Conservation (phyloP, 164 flowering plant species). For the Dillenia suffruticosa region DNA sequence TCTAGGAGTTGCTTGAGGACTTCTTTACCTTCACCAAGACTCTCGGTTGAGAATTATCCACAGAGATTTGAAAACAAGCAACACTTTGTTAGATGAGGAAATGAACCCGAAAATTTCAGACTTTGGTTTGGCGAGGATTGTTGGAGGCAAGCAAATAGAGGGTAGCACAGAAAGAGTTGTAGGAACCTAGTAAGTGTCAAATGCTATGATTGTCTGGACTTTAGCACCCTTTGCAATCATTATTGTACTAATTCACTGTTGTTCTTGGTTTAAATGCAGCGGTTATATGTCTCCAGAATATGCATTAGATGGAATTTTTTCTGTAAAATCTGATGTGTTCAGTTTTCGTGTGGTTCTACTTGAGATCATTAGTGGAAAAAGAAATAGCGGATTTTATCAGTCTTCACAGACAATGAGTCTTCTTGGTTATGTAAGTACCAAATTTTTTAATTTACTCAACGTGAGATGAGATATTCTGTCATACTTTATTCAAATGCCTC, state of each 20-base stretch:
- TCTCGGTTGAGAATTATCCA: no score
- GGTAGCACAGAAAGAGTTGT: no score
- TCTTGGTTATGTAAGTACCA: constrained; percentile 9
- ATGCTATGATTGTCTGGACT: no score
- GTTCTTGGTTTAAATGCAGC: constrained; percentile 1
- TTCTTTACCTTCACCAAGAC: constrained; percentile 7
- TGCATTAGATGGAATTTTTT: constrained; percentile 10
- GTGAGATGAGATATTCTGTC: no score
- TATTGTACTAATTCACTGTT: background rate
- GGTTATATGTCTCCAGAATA: constrained; percentile 16
- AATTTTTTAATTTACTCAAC: background rate
- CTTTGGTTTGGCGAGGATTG: constrained; percentile 9
- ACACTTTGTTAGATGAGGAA: no score
- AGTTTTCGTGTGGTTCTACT: constrained; percentile 10
- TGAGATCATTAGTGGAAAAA: constrained; percentile 14
- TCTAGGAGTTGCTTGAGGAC: constrained; percentile 6
- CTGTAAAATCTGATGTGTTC: constrained; percentile 13
- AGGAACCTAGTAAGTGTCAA: no score
- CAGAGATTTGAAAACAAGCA: no score
- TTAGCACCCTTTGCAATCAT: no score
- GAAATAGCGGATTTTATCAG: constrained; percentile 8
- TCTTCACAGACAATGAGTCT: constrained; percentile 4
- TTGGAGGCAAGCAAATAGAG: background rate
- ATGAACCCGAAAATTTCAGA: background rate
- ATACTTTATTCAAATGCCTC: background rate